Conservation (phyloP, 768 basidiomycete genomes). For the Lactifluus subvellereus region DNA sequence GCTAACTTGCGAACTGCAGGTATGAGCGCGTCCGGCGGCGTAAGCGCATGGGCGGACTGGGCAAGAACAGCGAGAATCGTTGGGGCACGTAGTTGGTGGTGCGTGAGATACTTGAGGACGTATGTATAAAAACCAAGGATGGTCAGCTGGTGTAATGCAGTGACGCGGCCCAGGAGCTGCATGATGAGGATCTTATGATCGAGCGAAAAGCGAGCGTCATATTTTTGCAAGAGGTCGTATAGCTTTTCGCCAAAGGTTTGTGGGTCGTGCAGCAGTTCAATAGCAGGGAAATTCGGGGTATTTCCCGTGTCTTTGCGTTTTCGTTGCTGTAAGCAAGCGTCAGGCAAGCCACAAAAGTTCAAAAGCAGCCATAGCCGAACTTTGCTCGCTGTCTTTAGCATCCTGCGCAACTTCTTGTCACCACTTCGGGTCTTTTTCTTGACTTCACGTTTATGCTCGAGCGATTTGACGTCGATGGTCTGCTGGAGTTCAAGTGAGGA, state of each 20-base stretch:
- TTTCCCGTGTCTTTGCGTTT: conserved; percentile 26
- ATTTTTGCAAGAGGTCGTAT: conserved; percentile 71
- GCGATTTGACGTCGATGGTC: conserved; percentile 60
- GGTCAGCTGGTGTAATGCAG: conserved; percentile 88
- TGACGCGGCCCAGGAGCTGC: conserved; percentile 92
- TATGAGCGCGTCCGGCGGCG: conserved; percentile 85
- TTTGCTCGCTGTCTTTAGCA: conserved; percentile 69
- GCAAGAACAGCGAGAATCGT: conserved; percentile 91
- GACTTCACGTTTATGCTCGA: conserved; percentile 84
- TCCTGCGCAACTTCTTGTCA: conserved; percentile 73
- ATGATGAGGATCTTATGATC: conserved; percentile 97
- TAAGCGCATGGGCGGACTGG: conserved; percentile 91
- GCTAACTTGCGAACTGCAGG: conserved; percentile 91
- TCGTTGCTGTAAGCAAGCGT: conserved; percentile 34
- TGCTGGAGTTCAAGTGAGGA: conserved; percentile 1
- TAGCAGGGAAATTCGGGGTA: conserved; percentile 78
- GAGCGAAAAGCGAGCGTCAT: conserved; percentile 93
- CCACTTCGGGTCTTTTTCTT: conserved; percentile 88
- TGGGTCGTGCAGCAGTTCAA: conserved; percentile 90
- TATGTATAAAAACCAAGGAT: conserved; percentile 95
- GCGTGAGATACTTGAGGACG: conserved; percentile 86
- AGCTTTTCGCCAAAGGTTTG: conserved; percentile 94
- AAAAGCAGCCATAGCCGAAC: conserved; percentile 33
- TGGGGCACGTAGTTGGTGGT: conserved; percentile 89
- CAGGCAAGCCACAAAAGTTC: neutral